Evolutionary conservation across 2,329 filamentous ascomycete species (phyloP), one percentile per base, ranked within the genome.

Genomic region (Aspergillus jensenii): DNA sequence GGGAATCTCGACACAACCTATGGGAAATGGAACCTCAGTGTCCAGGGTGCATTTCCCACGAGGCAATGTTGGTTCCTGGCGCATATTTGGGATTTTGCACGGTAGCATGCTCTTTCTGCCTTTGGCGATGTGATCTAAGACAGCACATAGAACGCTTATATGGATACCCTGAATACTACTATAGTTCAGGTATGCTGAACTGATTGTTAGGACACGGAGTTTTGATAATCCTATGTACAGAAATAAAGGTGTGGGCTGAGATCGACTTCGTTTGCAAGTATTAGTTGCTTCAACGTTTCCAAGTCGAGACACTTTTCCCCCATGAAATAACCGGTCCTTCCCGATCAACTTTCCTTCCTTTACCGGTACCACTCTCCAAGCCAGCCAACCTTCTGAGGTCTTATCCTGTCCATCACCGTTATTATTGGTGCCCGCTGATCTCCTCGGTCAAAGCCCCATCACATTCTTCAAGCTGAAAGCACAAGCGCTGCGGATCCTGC

Each of bases 31-130:
- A 9, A 4, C 19, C 3, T 27, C 3, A 39, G 6, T n/a, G 6
- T 4, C 2, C 23, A 33, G 17, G 25, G 14, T 41, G 23, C 11
- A 25, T 47, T 14, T 27, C 6, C 14, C 15, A 37, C 6, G 15
- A 19, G 33, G 19, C 19, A n/a, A 23, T 56, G 58, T 56, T 53
- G 40, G 56, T 52, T 63, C 43, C 48, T 54, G 60, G 64, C 64
- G 62, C 56, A 64, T 63, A 39, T 59, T n/a, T 61, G 54, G 62
- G 58, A 58, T 58, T 59, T 49, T 52, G 56, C 56, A 64, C 58
- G 52, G 58, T 52, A 61, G 55, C 55, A 59, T 55, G 54, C 53
- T 39, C 52, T 55, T 52, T 54, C 50, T 51, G 15, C 39, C 43
- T 23, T 41, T 47, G 35, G 35, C 17, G 45, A 48, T 48, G 45